Evolutionary conservation across 164 flowering plant genomes (phyloP).

Genomic region (Vitis cinerea): DNA sequence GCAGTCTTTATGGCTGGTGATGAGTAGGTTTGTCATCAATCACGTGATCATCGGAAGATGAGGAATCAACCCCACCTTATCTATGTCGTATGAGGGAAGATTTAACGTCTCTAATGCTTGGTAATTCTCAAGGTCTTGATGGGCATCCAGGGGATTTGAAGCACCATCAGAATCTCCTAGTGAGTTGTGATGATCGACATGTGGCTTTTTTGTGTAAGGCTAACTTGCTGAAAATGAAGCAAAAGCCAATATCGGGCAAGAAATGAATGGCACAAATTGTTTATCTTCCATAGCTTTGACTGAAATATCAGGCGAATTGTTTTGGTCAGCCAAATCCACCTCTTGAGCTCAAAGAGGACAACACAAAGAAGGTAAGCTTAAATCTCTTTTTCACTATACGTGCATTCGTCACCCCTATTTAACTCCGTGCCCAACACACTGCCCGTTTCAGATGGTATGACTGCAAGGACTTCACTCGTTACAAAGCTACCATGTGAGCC

Average conservation of each 20-base stretch:
- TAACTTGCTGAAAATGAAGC: constrained; percentile 44
- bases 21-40: constrained; percentile 17
- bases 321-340: too few species aligned
- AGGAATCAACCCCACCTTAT: constrained; percentile 31
- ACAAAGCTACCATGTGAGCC: too few species aligned
- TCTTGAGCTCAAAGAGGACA: too few species aligned
- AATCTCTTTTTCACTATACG: too few species aligned
- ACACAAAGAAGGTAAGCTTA: too few species aligned
- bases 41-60: constrained; percentile 18
- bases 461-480: too few species aligned
- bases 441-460: too few species aligned
- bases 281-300: background rate
- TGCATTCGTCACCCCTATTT: too few species aligned
- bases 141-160: constrained; percentile 18
- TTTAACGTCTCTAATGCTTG: constrained; percentile 14
- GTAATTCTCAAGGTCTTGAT: constrained; percentile 13
- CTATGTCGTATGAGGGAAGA: constrained; percentile 29
- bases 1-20: constrained; percentile 23
- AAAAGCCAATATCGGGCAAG: constrained; percentile 54
- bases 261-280: constrained; percentile 65
- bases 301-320: too few species aligned
- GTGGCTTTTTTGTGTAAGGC: constrained; percentile 55
- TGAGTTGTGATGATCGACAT: constrained; percentile 31
- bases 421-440: too few species aligned
- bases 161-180: constrained; percentile 16